Base-by-base conservation (phyloP, 768 basidiomycete species). In the Ephemerocybe angulata region DNA sequence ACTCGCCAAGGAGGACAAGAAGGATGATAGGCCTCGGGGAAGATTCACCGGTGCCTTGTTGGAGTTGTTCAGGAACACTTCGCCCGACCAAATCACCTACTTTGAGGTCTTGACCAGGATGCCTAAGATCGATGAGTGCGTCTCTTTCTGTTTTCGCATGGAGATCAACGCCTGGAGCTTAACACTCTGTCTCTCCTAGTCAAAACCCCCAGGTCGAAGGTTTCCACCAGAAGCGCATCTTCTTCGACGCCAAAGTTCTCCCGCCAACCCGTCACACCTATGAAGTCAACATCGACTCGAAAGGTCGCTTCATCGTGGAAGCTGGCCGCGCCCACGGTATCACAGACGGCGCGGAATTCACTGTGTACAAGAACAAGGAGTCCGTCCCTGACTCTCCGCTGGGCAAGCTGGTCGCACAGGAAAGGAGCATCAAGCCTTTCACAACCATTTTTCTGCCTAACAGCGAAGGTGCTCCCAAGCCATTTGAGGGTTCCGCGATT, bases 21-120 rank as follows among this genome's bases (percentile, higher is more conserved):
- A n/a, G 11, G 40, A 10, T 15, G 24, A 12, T 3, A 22, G 29
- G 35, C 28, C 40, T 8, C 29, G 29, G 13, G 71, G 72, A 6
- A n/a, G 70, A 4, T 75, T 75, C 49, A 73, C 73, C 1, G 35
- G 46, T 25, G 59, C 58, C 1, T 60, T 74, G n/a, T 30, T 73
- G 22, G 62, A 65, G 33, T 54, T 66, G 3, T 55, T 75, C 19
- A 54, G 57, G 27, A 52, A 44, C 4, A 50, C 58, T 8, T 59
- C 64, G 15, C 37, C 72, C 24, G 57, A 65, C 19, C 53, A 59
- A 1, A 57, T 72, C 37, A 71, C 69, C 1, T 75, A 75, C 56
- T 60, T 59, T 2, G 63, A 67, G 3, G 48, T 75, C 24, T 67
- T 73, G 64, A 65, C 70, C 53, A 64, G 60, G 33, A 49, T 72